Base-by-base conservation (phyloP, 179 eudicot genomes). In the Heliamphora ciliata region DNA sequence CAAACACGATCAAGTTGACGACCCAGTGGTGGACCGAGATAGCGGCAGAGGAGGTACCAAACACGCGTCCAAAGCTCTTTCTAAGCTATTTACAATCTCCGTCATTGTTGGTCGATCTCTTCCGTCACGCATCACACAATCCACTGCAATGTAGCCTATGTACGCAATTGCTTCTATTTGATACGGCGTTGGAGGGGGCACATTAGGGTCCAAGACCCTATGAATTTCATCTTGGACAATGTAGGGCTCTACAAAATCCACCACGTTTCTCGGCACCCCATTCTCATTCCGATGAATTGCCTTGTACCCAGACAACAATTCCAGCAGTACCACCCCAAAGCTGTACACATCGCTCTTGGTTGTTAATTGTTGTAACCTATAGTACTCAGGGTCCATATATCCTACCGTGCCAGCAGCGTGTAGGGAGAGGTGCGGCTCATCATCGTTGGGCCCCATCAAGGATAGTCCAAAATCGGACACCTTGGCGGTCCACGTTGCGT, bases 391-490 rank as follows among this genome's bases (percentile, higher is more conserved):
- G 70, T 95, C 98, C 75, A 95, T 90, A 73, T 95, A 95, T 3
- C 98, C 98, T 4, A 93, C 80, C 0, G 98, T 95, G 52, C 98
- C 98, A 0, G 98, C 98, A 0, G 97, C 94, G 10, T 80, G 82
- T 1, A 88, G 82, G 4, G 95, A 90, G 7, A 95, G 89, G 83
- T 92, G 92, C 1, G 91, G 52, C 83, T 81, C 90, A 11, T 87
- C 93, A 0, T 88, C 92, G 9, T 60, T 76, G 0, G 97, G 95
- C 8, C 97, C 90, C 91, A 89, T 80, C 78, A 92, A 56, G 3
- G 98, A 95, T 48, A 95, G 78, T 6, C 98, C 98, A 52, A 95
- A 95, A 82, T 95, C 98, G 0, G 98, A 95, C 1, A 95, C 97
- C 83, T 89, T 93, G 52, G 97, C 98, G 0, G 88, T 87, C 97